Evolutionary conservation across 495 filamentous ascomycete species (phyloP).

Genomic region (Aeminium ludgeri): DNA sequence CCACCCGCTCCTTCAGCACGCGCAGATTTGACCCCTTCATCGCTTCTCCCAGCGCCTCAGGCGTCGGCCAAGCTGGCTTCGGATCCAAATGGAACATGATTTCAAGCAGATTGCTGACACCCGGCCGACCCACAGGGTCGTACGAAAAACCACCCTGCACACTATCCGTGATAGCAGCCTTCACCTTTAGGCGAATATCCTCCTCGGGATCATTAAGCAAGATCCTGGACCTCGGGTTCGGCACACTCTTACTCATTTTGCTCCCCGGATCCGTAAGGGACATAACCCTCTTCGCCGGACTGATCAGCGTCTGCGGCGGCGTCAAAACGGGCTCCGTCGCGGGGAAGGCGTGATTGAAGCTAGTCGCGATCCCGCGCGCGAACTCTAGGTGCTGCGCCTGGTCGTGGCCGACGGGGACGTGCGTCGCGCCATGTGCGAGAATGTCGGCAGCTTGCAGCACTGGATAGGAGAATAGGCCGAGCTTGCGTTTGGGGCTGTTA

Average conservation of each 20-base stretch:
- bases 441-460: conserved; percentile 93
- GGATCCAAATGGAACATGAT: conserved; percentile 50
- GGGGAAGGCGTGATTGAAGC: conserved; percentile 63
- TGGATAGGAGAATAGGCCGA: conserved; percentile 93
- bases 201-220: conserved; percentile 53
- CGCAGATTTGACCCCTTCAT: conserved; percentile 36
- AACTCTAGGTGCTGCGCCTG: conserved; percentile 91
- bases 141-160: conserved; percentile 41
- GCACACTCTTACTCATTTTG: conserved; percentile 91
- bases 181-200: conserved; percentile 49
- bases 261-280: conserved; percentile 54
- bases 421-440: conserved; percentile 73
- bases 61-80: conserved; percentile 21
- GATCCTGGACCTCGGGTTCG: conserved; percentile 53
- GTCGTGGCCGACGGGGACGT: conserved; percentile 91
- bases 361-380: conserved; percentile 60
- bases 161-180: conserved; percentile 61
- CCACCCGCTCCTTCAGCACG: conserved; percentile 49
- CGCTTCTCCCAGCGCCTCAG: conserved; percentile 38
- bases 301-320: conserved; percentile 65
- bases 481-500: conserved; percentile 38
- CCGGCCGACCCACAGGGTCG: conserved; percentile 53
- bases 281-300: conserved; percentile 73
- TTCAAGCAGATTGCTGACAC: conserved; percentile 71
- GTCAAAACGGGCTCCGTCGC: conserved; percentile 35